Conservation (phyloP, 2,329 filamentous ascomycete species). For the Cercospora sesami region DNA sequence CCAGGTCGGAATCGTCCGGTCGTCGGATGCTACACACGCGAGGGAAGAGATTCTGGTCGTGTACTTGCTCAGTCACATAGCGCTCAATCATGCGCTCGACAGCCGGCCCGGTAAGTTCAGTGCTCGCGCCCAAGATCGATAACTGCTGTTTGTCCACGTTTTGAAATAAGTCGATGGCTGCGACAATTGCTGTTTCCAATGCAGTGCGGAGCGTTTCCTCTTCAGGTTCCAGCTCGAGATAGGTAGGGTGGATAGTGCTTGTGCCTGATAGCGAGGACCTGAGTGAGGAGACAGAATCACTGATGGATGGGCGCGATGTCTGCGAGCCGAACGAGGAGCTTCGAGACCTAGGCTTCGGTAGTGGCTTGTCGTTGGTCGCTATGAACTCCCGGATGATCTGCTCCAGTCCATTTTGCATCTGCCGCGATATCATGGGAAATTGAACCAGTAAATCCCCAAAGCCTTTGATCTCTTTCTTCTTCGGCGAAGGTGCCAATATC, state of each 20-base stretch:
- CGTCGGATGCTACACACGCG: constrained; percentile 74
- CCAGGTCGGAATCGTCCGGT: constrained; percentile 81
- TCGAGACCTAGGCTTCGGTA: constrained; percentile 54
- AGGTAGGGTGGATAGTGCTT: constrained; percentile 49
- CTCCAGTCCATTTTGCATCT: constrained; percentile 92
- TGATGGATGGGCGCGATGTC: constrained; percentile 37
- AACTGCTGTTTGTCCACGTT: constrained; percentile 93
- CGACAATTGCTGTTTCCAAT: constrained; percentile 86
- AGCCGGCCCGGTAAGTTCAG: constrained; percentile 84
- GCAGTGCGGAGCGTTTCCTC: constrained; percentile 87
- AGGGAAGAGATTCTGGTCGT: constrained; percentile 80
- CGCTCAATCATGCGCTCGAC: constrained; percentile 94
- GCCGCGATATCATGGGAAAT: constrained; percentile 92
- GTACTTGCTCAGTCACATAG: constrained; percentile 90
- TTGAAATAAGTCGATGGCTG: constrained; percentile 93
- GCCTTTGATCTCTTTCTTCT: constrained; percentile 86
- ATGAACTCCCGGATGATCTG: constrained; percentile 87
- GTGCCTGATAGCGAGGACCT: constrained; percentile 41
- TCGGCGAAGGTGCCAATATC: constrained; percentile 50
- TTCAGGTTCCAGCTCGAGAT: constrained; percentile 77
- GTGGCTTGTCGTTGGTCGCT: constrained; percentile 77
- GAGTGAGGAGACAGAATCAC: constrained; percentile 38
- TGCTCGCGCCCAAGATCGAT: constrained; percentile 86
- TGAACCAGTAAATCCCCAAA: constrained; percentile 87
- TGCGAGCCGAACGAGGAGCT: constrained; percentile 40